Conservation (phyloP, 208 protist species). For the Phytomonas sp. region DNA sequence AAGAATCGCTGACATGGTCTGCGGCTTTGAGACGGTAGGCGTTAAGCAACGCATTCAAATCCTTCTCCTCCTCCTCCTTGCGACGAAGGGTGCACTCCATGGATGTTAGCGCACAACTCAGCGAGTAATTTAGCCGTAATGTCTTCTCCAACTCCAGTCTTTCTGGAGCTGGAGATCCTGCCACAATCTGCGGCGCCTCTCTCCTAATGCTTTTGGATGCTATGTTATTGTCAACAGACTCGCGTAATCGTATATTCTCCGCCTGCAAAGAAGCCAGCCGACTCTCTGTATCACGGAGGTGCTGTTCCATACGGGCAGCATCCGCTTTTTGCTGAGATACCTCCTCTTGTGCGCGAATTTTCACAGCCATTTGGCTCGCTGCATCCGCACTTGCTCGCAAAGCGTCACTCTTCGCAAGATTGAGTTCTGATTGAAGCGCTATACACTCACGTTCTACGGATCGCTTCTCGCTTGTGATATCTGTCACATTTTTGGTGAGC, state of each 20-base stretch:
- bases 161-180: not conserved
- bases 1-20: slow-evolving; percentile 46
- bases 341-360: slow-evolving; percentile 32
- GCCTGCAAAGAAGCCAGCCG: slow-evolving; percentile 32
- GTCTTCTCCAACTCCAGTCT: slow-evolving; percentile 31
- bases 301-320: slow-evolving; percentile 48
- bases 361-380: slow-evolving; percentile 32
- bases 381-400: slow-evolving; percentile 31
- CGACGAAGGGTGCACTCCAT: slow-evolving; percentile 78
- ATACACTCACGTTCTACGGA: slow-evolving; percentile 27
- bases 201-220: slow-evolving; percentile 3
- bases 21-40: slow-evolving; percentile 56
- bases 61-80: slow-evolving; percentile 69
- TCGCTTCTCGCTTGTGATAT: slow-evolving; percentile 27
- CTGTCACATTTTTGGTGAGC: slow-evolving; percentile 38
- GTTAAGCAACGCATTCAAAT: slow-evolving; percentile 65
- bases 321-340: slow-evolving; percentile 34
- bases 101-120: slow-evolving; percentile 47
- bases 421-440: slow-evolving; percentile 35
- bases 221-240: slow-evolving; percentile 17
- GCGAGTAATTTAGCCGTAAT: slow-evolving; percentile 24
- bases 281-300: slow-evolving; percentile 42
- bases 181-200: not conserved
- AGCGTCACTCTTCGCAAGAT: slow-evolving; percentile 26
- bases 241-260: slow-evolving; percentile 50